Evolutionary conservation across 768 basidiomycete genomes (phyloP).

Genomic region (Amanita polypyramis): DNA sequence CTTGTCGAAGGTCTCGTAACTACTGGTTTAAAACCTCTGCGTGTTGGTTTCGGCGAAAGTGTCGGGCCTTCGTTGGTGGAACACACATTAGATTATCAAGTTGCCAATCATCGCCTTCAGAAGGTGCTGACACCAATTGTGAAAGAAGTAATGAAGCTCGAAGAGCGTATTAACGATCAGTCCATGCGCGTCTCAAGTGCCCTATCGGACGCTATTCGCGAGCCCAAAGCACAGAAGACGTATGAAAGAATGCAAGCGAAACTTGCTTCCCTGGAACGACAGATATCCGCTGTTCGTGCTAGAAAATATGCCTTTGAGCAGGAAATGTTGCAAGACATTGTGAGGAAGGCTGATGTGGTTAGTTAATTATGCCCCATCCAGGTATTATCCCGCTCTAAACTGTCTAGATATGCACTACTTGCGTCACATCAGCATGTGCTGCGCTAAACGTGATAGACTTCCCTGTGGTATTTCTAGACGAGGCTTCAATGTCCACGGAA

Average conservation of each 20-base stretch:
- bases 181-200: constrained; percentile 11
- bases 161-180: constrained; percentile 12
- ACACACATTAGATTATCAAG: constrained; percentile 54
- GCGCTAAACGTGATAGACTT: constrained; percentile 71
- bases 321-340: constrained; percentile 52
- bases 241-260: constrained; percentile 22
- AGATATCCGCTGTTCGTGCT: constrained; percentile 20
- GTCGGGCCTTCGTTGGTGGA: constrained; percentile 44
- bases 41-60: constrained; percentile 57
- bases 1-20: constrained; percentile 65
- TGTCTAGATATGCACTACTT: constrained; percentile 77
- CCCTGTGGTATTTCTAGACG: constrained; percentile 88
- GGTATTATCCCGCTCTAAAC: background rate
- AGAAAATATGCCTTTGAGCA: constrained; percentile 47
- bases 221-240: constrained; percentile 12
- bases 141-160: constrained; percentile 24
- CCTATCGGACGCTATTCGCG: constrained; percentile 6
- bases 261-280: constrained; percentile 18
- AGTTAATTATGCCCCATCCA: constrained; percentile 18
- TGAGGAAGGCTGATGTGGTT: constrained; percentile 66
- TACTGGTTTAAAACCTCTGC: constrained; percentile 59
- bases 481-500: constrained; percentile 95
- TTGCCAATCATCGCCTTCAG: constrained; percentile 50
- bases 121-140: constrained; percentile 29
- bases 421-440: constrained; percentile 63